These are phyloP conservation scores for Fusarium euwallaceae DNA, from an alignment of 2,329 filamentous ascomycete genomes.

Conservation along the genomic window DNA sequence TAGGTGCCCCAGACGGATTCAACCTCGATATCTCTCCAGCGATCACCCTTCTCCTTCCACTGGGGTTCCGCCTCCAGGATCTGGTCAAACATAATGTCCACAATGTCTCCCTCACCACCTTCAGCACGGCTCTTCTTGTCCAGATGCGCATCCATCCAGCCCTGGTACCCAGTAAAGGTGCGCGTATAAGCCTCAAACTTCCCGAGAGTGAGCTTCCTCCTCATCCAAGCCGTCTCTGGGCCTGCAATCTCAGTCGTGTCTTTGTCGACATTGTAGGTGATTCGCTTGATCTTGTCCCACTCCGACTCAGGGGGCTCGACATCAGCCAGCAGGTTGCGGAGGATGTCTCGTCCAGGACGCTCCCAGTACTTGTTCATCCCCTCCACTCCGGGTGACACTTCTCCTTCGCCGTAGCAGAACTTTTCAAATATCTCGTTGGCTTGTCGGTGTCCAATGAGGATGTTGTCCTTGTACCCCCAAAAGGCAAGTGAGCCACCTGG, in stretches of 20 bases:
- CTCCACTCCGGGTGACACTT: slow-evolving; percentile 57
- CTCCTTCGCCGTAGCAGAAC: slow-evolving; percentile 66
- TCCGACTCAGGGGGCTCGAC: slow-evolving; percentile 64
- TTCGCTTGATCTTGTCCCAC: slow-evolving; percentile 66
- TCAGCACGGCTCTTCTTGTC: slow-evolving; percentile 61
- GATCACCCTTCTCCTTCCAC: slow-evolving; percentile 62
- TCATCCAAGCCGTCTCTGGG: slow-evolving; percentile 61
- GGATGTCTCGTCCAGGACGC: slow-evolving; percentile 68
- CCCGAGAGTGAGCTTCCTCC: slow-evolving; percentile 66
- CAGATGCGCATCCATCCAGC: slow-evolving; percentile 70
- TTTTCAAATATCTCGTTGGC: slow-evolving; percentile 67
- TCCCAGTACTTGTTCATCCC: slow-evolving; percentile 72
- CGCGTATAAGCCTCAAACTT: slow-evolving; percentile 71
- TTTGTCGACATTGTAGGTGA: slow-evolving; percentile 68
- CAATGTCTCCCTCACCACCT: slow-evolving; percentile 70
- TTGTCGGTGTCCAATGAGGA: slow-evolving; percentile 65
- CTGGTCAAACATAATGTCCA: slow-evolving; percentile 73
- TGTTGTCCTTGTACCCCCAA: slow-evolving; percentile 76
- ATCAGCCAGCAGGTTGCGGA: slow-evolving; percentile 64
- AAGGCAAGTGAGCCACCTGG: slow-evolving; percentile 71
- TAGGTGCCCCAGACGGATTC: slow-evolving; percentile 72
- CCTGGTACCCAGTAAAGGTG: slow-evolving; percentile 71
- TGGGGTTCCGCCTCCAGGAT: slow-evolving; percentile 66
- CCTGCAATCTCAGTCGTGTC: slow-evolving; percentile 50
- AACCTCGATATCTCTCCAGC: slow-evolving; percentile 67